Conservation (phyloP, 129 eudicot species). For the Pittosporum tobira region DNA sequence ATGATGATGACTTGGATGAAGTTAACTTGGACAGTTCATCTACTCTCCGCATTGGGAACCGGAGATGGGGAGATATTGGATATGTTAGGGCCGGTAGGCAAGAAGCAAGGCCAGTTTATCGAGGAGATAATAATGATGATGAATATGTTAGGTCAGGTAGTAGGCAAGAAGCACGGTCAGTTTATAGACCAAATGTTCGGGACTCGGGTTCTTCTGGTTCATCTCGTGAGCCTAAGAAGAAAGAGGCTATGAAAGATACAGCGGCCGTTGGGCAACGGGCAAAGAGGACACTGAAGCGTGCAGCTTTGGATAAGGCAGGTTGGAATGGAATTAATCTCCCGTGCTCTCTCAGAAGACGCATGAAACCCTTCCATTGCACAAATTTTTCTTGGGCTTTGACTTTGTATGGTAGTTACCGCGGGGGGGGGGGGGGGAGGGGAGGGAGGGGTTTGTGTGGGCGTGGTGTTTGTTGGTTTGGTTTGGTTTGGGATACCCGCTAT, state of each 20-base stretch:
- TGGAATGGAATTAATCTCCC: constrained; percentile 36
- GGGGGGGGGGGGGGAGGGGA: too few species aligned
- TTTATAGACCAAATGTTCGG: constrained; percentile 23
- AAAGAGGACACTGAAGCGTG: constrained; percentile 76
- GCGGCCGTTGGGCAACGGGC: constrained; percentile 62
- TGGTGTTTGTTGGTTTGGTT: too few species aligned
- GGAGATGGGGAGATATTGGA: constrained; percentile 88
- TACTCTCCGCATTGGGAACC: constrained; percentile 63
- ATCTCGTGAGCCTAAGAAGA: constrained; percentile 53
- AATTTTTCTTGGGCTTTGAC: too few species aligned
- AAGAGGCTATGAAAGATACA: constrained; percentile 29
- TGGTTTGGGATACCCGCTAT: too few species aligned
- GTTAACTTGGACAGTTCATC: constrained; percentile 45
- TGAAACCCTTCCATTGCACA: too few species aligned
- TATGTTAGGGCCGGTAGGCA: constrained; percentile 64
- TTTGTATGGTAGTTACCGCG: too few species aligned
- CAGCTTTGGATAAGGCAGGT: constrained; percentile 86
- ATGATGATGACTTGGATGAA: constrained; percentile 56
- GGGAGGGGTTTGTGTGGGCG: too few species aligned
- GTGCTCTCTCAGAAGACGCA: too few species aligned
- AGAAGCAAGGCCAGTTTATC: constrained; percentile 58
- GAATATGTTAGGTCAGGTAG: constrained; percentile 70
- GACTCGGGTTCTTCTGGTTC: constrained; percentile 52
- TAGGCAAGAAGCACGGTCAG: constrained; percentile 71
- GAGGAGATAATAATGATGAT: too few species aligned